Conservation (phyloP, 2,329 filamentous ascomycete genomes). For the Scedosporium minutisporum region DNA sequence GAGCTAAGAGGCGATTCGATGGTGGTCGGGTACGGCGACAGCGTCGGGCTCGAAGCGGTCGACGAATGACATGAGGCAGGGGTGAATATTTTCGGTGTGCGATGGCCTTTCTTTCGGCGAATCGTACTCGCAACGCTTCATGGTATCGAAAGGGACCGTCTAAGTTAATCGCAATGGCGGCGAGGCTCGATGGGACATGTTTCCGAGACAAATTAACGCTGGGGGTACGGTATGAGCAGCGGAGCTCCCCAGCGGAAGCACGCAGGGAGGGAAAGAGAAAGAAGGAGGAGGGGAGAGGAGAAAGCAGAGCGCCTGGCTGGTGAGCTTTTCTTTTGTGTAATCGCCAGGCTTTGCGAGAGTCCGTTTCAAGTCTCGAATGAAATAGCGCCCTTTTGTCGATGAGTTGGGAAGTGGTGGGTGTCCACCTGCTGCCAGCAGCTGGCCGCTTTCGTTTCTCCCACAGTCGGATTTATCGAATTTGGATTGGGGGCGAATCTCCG, state of each 20-base stretch:
- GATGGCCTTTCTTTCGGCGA: slow-evolving; percentile 8
- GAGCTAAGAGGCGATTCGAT: background rate
- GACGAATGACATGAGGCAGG: slow-evolving; percentile 6
- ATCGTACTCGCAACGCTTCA: slow-evolving; percentile 6
- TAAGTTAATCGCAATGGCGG: slow-evolving; percentile 5
- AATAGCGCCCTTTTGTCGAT: background rate
- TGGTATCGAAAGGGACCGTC: slow-evolving; percentile 5
- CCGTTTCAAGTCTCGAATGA: background rate
- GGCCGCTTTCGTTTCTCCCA: background rate
- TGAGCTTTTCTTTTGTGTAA: background rate
- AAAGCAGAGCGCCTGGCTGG: background rate
- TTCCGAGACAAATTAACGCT: background rate
- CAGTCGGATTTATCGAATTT: background rate
- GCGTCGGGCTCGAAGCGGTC: slow-evolving; percentile 7
- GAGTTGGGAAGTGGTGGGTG: background rate
- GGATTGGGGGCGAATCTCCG: background rate
- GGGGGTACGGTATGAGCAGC: background rate
- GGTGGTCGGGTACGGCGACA: slow-evolving; percentile 7
- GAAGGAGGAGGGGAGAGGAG: background rate
- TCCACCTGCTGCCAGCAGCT: slow-evolving; percentile 1
- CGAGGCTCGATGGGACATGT: background rate
- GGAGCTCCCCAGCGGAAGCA: background rate
- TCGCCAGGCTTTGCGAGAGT: background rate
- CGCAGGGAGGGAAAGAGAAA: background rate
- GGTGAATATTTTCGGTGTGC: background rate